Evolutionary conservation across 192 early-diverging fungal species (phyloP).

Genomic region (Coemansia sp.): DNA sequence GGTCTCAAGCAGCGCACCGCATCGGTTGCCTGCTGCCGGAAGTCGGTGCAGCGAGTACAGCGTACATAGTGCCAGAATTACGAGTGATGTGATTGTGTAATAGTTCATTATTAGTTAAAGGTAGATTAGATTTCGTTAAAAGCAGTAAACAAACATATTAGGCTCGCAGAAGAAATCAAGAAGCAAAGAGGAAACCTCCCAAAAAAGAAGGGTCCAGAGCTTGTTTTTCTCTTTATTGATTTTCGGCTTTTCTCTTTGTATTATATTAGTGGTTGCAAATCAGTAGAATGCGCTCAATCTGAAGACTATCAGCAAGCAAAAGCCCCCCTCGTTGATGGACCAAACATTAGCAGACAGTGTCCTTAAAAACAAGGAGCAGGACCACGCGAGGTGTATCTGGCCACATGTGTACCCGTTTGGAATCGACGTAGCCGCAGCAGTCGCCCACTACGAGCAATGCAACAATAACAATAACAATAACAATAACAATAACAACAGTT

Average conservation of each 20-base stretch:
- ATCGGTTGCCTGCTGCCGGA: constrained; percentile 25
- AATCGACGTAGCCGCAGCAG: constrained; percentile 28
- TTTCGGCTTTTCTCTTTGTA: too few species aligned
- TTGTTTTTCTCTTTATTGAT: too few species aligned
- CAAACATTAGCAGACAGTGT: too few species aligned
- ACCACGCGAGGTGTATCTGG: background rate
- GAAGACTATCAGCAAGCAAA: too few species aligned
- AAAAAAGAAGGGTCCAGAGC: too few species aligned
- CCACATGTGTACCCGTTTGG: constrained; percentile 6
- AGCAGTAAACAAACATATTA: background rate
- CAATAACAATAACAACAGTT: background rate
- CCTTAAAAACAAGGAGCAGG: too few species aligned
- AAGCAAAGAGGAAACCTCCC: too few species aligned
- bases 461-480: background rate
- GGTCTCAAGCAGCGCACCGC: constrained; percentile 17
- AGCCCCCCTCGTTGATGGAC: too few species aligned
- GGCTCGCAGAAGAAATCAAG: background rate
- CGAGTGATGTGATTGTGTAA: background rate
- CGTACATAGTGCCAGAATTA: background rate
- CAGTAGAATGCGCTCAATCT: background rate
- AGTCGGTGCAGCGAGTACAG: background rate
- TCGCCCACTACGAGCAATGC: constrained; percentile 12
- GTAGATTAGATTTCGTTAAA: background rate
- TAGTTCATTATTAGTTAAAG: background rate
- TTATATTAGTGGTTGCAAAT: too few species aligned